Conservation (phyloP, 441 rosid species). For the Syzygium malaccense region DNA sequence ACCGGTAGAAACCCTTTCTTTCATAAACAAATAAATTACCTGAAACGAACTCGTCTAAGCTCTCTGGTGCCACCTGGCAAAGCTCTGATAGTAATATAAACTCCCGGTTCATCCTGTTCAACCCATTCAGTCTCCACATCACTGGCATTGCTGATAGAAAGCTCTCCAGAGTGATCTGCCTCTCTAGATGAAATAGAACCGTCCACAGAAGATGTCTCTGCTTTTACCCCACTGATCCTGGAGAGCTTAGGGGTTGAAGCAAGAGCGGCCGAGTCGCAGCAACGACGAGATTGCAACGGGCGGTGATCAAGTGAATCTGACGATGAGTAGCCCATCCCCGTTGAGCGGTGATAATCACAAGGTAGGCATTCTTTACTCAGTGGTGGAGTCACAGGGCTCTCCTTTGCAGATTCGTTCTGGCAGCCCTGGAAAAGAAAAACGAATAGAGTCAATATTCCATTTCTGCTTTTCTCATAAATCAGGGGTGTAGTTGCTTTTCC, state of each 20-base stretch:
- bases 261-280: slow-evolving; percentile 43
- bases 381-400: slow-evolving; percentile 67
- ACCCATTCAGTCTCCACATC: slow-evolving; percentile 89
- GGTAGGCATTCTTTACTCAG: slow-evolving; percentile 45
- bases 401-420: slow-evolving; percentile 52
- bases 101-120: slow-evolving; percentile 93
- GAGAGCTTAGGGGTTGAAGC: slow-evolving; percentile 70
- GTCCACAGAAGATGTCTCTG: slow-evolving; percentile 70
- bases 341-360: slow-evolving; percentile 23
- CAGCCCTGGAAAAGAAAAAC: slow-evolving; percentile 27
- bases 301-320: slow-evolving; percentile 61
- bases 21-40: slow-evolving; percentile 29
- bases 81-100: slow-evolving; percentile 80
- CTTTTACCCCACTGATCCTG: slow-evolving; percentile 57
- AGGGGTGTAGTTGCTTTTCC: background rate
- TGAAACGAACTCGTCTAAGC: slow-evolving; percentile 94
- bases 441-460: background rate
- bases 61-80: slow-evolving; percentile 73
- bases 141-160: slow-evolving; percentile 79
- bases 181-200: slow-evolving; percentile 72
- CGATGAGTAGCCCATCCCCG: slow-evolving; percentile 47
- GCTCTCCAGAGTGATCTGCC: slow-evolving; percentile 64
- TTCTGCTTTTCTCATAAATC: background rate
- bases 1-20: background rate
- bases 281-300: slow-evolving; percentile 31